Evolutionary conservation across 306 rosid genomes (phyloP).

Genomic region (Quercus cerris): DNA sequence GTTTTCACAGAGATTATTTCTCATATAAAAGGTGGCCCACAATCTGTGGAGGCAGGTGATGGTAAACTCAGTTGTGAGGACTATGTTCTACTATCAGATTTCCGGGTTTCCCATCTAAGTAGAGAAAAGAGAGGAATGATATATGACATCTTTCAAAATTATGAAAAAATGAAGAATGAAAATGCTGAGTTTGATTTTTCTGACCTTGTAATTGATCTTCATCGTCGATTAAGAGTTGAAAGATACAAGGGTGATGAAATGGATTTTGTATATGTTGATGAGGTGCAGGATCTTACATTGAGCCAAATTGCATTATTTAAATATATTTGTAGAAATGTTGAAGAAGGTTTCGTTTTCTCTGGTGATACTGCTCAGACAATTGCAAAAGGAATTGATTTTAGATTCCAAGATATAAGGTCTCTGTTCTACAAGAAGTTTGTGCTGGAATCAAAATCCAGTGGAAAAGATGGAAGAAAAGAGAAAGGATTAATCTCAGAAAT

Average conservation of each 20-base stretch:
- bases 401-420: conserved; percentile 62
- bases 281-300: conserved; percentile 84
- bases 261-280: conserved; percentile 69
- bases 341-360: conserved; percentile 84
- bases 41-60: conserved; percentile 29
- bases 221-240: conserved; percentile 40
- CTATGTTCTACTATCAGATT: conserved; percentile 41
- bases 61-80: conserved; percentile 49
- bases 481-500: conserved; percentile 49
- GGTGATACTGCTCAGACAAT: conserved; percentile 88
- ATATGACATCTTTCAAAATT: conserved; percentile 52
- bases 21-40: conserved; percentile 63
- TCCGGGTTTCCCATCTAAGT: conserved; percentile 43
- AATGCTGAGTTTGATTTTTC: conserved; percentile 72
- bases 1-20: conserved; percentile 74
- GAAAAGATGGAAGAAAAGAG: conserved; percentile 25
- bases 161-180: conserved; percentile 61
- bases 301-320: conserved; percentile 72
- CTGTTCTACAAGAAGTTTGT: conserved; percentile 65
- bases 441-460: conserved; percentile 26
- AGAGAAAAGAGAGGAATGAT: conserved; percentile 42
- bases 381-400: conserved; percentile 78
- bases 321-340: conserved; percentile 60
- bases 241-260: conserved; percentile 49
- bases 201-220: conserved; percentile 69